Percentiles rank a stretch among this genome's conserved stretches.
These are phyloP conservation scores for Dryadomyces sulphureus DNA, from an alignment of 2,329 filamentous ascomycete genomes.

Conservation along the genomic window DNA sequence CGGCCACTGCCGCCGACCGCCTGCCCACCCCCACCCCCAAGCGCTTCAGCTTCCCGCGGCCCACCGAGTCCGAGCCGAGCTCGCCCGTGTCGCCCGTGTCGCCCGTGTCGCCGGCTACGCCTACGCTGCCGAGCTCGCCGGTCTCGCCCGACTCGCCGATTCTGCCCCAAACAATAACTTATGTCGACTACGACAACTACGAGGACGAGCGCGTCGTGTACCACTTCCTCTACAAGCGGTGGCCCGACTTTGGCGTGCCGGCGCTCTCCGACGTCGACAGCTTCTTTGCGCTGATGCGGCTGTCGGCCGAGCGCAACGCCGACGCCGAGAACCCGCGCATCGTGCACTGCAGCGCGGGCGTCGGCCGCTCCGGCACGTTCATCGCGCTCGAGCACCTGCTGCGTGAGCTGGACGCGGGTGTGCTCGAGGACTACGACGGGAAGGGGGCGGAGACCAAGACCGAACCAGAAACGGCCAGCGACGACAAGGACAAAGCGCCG, in stretches of 20 bases:
- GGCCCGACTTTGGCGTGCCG: constrained; percentile 85
- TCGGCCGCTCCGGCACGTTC: constrained; percentile 88
- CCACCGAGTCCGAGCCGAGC: no score
- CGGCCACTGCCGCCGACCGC: not conserved
- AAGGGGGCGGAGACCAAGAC: not conserved
- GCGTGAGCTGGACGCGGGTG: constrained; percentile 63
- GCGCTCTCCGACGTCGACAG: constrained; percentile 49
- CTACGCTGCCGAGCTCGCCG: no score
- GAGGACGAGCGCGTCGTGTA: constrained; percentile 51
- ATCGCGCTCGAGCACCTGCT: constrained; percentile 90
- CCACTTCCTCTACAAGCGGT: constrained; percentile 74
- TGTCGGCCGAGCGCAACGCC: constrained; percentile 45
- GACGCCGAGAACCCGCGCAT: constrained; percentile 57
- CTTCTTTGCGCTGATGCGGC: constrained; percentile 53
- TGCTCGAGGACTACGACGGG: constrained; percentile 36
- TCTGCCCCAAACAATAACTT: no score
- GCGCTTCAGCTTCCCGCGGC: no score
- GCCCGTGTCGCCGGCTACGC: no score
- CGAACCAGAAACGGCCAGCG: not conserved
- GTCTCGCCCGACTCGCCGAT: no score
- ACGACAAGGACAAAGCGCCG: not conserved
- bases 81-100: no score
- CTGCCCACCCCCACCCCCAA: no score
- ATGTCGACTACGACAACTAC: constrained; percentile 13
- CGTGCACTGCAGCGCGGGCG: constrained; percentile 78